phyloP scores from a whole-genome alignment of 208 protist species.

The Porcisia hertigi region DNA sequence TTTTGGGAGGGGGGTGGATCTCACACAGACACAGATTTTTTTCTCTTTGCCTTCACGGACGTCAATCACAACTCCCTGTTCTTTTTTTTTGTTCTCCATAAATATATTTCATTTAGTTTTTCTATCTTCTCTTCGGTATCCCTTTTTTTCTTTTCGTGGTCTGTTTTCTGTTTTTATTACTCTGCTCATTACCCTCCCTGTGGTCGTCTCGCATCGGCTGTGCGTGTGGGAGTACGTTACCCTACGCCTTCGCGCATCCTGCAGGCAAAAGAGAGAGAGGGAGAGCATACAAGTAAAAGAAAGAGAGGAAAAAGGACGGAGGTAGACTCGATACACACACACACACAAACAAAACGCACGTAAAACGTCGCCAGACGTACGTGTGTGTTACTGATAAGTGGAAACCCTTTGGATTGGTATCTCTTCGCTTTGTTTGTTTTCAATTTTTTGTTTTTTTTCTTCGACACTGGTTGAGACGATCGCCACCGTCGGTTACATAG shows the following conservation, averaged over 20 bases:
- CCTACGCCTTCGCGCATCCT: too few species aligned
- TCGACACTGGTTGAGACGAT: neutral
- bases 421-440: neutral
- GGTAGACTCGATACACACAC: too few species aligned
- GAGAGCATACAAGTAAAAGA: too few species aligned
- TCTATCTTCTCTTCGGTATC: constrained; percentile 19
- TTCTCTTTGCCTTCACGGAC: neutral
- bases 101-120: neutral
- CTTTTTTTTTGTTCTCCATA: neutral
- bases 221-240: neutral
- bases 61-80: neutral
- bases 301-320: too few species aligned
- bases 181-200: neutral
- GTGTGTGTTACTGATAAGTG: too few species aligned
- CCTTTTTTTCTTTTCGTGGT: neutral
- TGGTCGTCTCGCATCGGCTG: neutral
- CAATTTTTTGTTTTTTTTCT: neutral
- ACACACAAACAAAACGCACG: neutral
- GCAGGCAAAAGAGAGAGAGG: too few species aligned
- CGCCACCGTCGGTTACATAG: neutral
- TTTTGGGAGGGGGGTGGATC: neutral
- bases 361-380: neutral
- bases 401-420: too few species aligned
- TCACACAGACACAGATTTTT: neutral
- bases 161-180: neutral